These are phyloP conservation scores for Vitis rotundifolia DNA, from an alignment of 164 flowering plant species.

Conservation along the genomic window DNA sequence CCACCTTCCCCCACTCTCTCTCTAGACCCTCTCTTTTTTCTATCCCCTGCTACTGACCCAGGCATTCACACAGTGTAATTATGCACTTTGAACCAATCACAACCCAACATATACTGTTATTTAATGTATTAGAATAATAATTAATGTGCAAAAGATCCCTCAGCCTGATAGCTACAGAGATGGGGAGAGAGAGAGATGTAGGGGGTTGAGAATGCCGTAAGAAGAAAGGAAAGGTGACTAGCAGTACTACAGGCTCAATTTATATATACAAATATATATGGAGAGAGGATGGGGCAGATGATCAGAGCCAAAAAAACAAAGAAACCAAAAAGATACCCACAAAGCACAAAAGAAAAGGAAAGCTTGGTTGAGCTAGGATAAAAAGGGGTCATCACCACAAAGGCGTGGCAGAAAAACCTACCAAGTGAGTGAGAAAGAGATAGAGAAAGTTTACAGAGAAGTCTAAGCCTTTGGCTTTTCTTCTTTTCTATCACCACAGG, in stretches of 20 bases:
- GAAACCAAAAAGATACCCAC: slow-evolving; percentile 32
- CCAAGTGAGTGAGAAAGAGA: slow-evolving; percentile 20
- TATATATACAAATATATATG: slow-evolving; percentile 1
- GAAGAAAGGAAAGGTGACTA: slow-evolving; percentile 64
- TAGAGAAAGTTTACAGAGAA: slow-evolving; percentile 5
- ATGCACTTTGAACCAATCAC: slow-evolving; percentile 43
- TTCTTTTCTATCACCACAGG: slow-evolving; percentile 3
- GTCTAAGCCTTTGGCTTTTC: slow-evolving; percentile 6
- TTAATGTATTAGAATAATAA: slow-evolving; percentile 3
- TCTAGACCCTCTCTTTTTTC: slow-evolving; percentile 8
- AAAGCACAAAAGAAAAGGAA: slow-evolving; percentile 27
- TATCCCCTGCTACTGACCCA: slow-evolving; percentile 9
- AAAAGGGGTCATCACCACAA: slow-evolving; percentile 36
- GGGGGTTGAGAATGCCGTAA: slow-evolving; percentile 65
- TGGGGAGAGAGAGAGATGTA: slow-evolving; percentile 3
- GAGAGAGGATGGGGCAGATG: not conserved
- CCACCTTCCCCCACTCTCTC: slow-evolving; percentile 19
- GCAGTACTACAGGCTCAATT: slow-evolving; percentile 27
- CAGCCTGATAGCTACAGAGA: slow-evolving; percentile 23
- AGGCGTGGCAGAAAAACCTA: slow-evolving; percentile 35
- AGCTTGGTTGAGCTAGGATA: slow-evolving; percentile 24
- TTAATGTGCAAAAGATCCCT: slow-evolving; percentile 1
- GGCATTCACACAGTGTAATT: slow-evolving; percentile 39
- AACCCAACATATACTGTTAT: slow-evolving; percentile 17
- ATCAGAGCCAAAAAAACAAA: slow-evolving; percentile 9